These are phyloP conservation scores for Alternaria solani DNA, from an alignment of 2,329 filamentous ascomycete genomes.

Conservation along the genomic window DNA sequence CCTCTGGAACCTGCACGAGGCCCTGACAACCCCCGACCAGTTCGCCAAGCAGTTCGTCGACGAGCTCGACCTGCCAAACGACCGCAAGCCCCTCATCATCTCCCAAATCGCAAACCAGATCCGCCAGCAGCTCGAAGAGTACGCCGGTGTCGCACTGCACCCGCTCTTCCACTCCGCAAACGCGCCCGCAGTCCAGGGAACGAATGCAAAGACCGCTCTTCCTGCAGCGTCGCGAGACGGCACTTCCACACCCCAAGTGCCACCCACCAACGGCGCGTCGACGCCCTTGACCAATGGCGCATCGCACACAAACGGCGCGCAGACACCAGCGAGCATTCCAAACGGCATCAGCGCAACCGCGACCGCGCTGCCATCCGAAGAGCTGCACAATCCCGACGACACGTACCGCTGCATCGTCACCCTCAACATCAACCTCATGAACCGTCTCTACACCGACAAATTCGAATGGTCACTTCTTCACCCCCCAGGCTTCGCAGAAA, in stretches of 20 bases:
- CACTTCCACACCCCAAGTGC: constrained; percentile 57
- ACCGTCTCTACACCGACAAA: constrained; percentile 92
- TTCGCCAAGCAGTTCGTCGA: constrained; percentile 92
- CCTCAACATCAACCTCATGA: constrained; percentile 89
- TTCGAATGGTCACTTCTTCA: constrained; percentile 98
- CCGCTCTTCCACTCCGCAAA: constrained; percentile 79
- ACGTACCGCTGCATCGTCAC: constrained; percentile 93
- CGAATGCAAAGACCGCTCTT: constrained; percentile 42
- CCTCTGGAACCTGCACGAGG: constrained; percentile 96
- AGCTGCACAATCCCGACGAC: constrained; percentile 87
- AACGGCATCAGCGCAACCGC: constrained; percentile 74
- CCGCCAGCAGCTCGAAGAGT: constrained; percentile 92
- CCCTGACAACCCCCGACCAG: constrained; percentile 90
- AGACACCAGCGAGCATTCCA: constrained; percentile 57
- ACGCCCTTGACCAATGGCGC: constrained; percentile 61
- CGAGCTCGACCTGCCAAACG: constrained; percentile 88
- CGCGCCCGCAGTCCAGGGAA: constrained; percentile 41
- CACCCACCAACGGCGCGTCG: constrained; percentile 63
- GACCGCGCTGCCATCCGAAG: constrained; percentile 69
- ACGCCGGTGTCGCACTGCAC: constrained; percentile 91
- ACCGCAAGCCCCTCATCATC: constrained; percentile 68
- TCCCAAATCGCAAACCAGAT: constrained; percentile 92
- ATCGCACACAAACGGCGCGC: constrained; percentile 51
- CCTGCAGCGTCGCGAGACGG: constrained; percentile 60
- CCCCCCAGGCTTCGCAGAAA: constrained; percentile 88